Evolutionary conservation across 306 rosid genomes (phyloP), one percentile per base, ranked within the genome.

Genomic region (Arachis hypogaea): DNA sequence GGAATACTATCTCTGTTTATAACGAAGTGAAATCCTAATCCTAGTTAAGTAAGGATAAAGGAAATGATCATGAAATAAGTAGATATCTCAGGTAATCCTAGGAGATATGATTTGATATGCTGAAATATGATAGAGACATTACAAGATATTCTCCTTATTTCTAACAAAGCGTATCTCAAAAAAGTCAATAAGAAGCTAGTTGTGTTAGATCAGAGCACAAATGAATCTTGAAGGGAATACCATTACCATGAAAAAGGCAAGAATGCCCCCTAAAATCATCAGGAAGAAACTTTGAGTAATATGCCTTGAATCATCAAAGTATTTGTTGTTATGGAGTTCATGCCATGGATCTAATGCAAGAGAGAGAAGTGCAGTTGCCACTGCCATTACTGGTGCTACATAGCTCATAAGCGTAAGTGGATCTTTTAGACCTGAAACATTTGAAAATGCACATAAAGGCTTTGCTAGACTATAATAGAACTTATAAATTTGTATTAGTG

Each of bases 241-340:
- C 75, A 83, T 55, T 84, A 92, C 99, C 97, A 92, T 92, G 71
- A 92, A 87, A 80, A 94, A 94, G 77, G 99, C 99, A 73, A 94
- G 93, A 58, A 87, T 57, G 59, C 99, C 97, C 44, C 97, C 97
- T 9, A 94, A 85, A 71, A 94, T 85, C 99, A 94, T 91, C 76
- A 92, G 84, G 77, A 91, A 85, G 80, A 73, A 81, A 86, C 99
- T 94, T 76, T 85, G 89, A 83, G 85, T 44, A 63, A 94, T 69
- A 80, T 94, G 99, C 89, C 78, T 68, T 74, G 84, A 55, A 84
- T 77, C 92, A 61, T 94, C 80, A 70, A 94, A 94, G 85, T 94
- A 94, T 52, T 68, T 74, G 78, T 86, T 92, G 74, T 46, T 74
- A 60, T 69, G 78, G 71, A 94, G 87, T 72, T 89, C 93, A 52